Evolutionary conservation across 208 protist genomes (phyloP).

Genomic region (Leishmania major): DNA sequence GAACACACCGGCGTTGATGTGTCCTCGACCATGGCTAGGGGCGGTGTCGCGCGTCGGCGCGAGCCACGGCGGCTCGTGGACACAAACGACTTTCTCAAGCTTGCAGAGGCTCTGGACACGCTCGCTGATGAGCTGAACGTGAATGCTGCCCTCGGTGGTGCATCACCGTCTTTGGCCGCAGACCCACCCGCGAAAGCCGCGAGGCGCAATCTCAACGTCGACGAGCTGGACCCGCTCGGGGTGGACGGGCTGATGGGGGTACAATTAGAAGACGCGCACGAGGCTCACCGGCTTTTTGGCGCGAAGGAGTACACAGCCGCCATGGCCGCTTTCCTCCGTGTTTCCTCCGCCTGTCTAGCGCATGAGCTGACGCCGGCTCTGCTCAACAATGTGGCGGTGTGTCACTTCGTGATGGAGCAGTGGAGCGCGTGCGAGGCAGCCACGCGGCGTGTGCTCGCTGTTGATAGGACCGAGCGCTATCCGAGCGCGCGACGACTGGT

Average conservation of each 20-base stretch:
- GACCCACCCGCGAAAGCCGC: background rate
- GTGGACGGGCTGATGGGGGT: slow-evolving; percentile 12
- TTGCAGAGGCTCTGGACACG: slow-evolving; percentile 55
- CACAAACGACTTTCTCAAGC: slow-evolving; percentile 56
- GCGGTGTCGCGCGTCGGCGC: background rate
- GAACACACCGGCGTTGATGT: background rate
- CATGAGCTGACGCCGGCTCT: slow-evolving; percentile 35
- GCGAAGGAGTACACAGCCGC: slow-evolving; percentile 19
- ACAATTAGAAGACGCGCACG: background rate
- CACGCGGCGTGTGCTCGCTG: slow-evolving; percentile 44
- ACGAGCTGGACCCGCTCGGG: slow-evolving; percentile 29
- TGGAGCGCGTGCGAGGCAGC: slow-evolving; percentile 40
- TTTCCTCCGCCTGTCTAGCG: slow-evolving; percentile 17
- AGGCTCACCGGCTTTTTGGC: slow-evolving; percentile 21
- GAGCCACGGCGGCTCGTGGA: slow-evolving; percentile 15
- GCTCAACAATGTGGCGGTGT: slow-evolving; percentile 57
- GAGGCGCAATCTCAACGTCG: slow-evolving; percentile 5
- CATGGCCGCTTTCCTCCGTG: slow-evolving; percentile 19
- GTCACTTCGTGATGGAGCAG: slow-evolving; percentile 56
- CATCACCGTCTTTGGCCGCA: background rate
- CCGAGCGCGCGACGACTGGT: slow-evolving; percentile 41
- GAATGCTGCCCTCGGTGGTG: background rate
- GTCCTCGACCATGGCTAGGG: background rate
- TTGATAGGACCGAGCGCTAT: slow-evolving; percentile 35
- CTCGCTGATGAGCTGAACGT: slow-evolving; percentile 30